Percentiles rank a stretch among this genome's conserved stretches.
Evolutionary conservation across 2,329 filamentous ascomycete species (phyloP).

Genomic region (Stylonectria norvegica): DNA sequence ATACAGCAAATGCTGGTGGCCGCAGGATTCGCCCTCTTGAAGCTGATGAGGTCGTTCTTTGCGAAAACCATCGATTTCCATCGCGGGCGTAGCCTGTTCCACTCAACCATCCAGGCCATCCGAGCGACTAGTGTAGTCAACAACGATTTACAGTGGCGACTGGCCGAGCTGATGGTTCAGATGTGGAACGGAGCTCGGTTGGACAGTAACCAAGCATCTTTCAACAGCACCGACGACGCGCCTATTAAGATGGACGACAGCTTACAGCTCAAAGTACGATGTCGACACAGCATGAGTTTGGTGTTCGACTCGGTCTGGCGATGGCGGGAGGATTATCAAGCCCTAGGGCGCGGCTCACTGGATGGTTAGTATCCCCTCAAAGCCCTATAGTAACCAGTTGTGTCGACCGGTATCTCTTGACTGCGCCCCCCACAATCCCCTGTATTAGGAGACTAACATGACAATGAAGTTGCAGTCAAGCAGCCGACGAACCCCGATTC

Average conservation of each 20-base stretch:
- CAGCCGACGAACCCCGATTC: conserved; percentile 85
- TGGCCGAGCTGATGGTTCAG: conserved; percentile 82
- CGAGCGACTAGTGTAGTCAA: conserved; percentile 69
- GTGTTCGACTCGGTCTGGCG: conserved; percentile 84
- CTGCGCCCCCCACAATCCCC: too few species aligned
- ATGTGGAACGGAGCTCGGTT: conserved; percentile 73
- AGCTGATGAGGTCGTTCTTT: conserved; percentile 75
- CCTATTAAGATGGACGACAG: conserved; percentile 62
- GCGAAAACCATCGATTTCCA: conserved; percentile 67
- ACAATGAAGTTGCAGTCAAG: conserved; percentile 58
- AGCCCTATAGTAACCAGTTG: not conserved
- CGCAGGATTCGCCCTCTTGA: conserved; percentile 72
- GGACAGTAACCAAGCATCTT: conserved; percentile 45
- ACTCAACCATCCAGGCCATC: conserved; percentile 66
- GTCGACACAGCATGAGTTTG: conserved; percentile 79
- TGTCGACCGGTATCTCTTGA: not conserved
- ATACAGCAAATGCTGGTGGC: conserved; percentile 85
- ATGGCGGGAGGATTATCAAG: conserved; percentile 77
- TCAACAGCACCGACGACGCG: conserved; percentile 47
- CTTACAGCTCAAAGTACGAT: conserved; percentile 76
- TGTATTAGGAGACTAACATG: conserved; percentile 18
- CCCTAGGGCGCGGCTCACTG: conserved; percentile 64
- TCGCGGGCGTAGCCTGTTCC: conserved; percentile 65
- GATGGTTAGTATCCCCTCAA: conserved; percentile 57
- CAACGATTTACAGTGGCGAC: conserved; percentile 75